Conservation (phyloP, 2,329 filamentous ascomycete genomes). For the Alternaria atra region DNA sequence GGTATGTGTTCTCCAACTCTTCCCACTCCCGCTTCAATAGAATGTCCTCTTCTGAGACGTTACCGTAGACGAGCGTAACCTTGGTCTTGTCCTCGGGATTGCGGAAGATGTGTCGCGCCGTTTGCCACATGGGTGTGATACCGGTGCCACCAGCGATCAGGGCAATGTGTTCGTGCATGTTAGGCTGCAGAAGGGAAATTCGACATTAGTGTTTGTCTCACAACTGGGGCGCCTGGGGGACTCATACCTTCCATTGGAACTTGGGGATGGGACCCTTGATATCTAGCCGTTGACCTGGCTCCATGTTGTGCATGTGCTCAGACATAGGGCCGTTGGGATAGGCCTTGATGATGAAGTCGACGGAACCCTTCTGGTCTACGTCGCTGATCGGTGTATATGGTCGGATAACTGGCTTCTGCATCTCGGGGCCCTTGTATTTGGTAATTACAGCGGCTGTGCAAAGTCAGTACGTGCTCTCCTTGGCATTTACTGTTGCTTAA, state of each 20-base stretch:
- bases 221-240: not conserved
- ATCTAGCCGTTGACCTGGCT: slow-evolving; percentile 81
- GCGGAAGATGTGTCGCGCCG: slow-evolving; percentile 89
- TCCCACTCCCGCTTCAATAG: slow-evolving; percentile 86
- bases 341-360: slow-evolving; percentile 91
- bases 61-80: slow-evolving; percentile 94
- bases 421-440: slow-evolving; percentile 85
- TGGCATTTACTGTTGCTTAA: slow-evolving; percentile 28
- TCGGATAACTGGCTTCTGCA: slow-evolving; percentile 85
- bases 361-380: slow-evolving; percentile 79
- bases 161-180: slow-evolving; percentile 91
- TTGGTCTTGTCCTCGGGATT: slow-evolving; percentile 98
- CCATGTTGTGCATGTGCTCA: slow-evolving; percentile 83
- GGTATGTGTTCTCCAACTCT: slow-evolving; percentile 92
- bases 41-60: slow-evolving; percentile 89
- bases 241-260: slow-evolving; percentile 74
- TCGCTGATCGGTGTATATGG: slow-evolving; percentile 94
- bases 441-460: slow-evolving; percentile 77
- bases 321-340: slow-evolving; percentile 95
- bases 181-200: slow-evolving; percentile 56
- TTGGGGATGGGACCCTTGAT: slow-evolving; percentile 97
- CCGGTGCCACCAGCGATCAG: slow-evolving; percentile 94
- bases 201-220: not conserved
- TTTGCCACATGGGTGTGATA: slow-evolving; percentile 98
- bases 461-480: not conserved